Evolutionary conservation across 2,329 filamentous ascomycete species (phyloP), one percentile per base, ranked within the genome.

Genomic region (Monosporascus sp.): DNA sequence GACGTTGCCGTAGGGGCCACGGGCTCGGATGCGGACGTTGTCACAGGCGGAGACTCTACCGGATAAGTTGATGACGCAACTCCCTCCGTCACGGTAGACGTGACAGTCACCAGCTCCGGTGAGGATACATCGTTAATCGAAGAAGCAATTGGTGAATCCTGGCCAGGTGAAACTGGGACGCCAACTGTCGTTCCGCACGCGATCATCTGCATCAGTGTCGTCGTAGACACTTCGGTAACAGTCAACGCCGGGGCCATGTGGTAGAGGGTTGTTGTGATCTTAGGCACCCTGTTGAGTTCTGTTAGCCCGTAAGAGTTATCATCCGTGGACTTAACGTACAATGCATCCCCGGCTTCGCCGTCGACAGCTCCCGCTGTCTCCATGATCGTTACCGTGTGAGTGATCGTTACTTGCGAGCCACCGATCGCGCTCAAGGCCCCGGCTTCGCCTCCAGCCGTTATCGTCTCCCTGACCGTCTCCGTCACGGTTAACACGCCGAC

Each of bases 191-290:
- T 55, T 1, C 64, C 64, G 48, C 64, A 65, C 7, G 61, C 63
- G 38, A 66, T 64, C 56, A 65, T 60, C 53, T 67, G 62, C 53
- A 64, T 54, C 59, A 65, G 60, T 41, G 63, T 64, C 11, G 60
- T 54, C 1, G 65, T 67, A 8, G 59, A 59, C 15, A 59, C 49
- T 51, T 61, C 57, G n/a, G 60, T 66, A 18, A 62, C 52, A 15
- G 59, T 57, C 49, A 46, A n/a, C 20, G 42, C n/a, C 15, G 42
- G 42, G 20, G 42, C 42, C 11, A 46, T 8, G 31, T 48, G 22
- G 31, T 22, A 37, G 47, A 48, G 25, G 17, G 47, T 36, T 18
- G 31, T 38, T 25, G 31, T 18, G n/a, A 27, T 20, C n/a, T 27
- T n/a, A 18, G 47, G 8, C 17, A 27, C 31, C n/a, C 36, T 48